Evolutionary conservation across 2,329 filamentous ascomycete genomes (phyloP).

Genomic region (Onygenales sp.): DNA sequence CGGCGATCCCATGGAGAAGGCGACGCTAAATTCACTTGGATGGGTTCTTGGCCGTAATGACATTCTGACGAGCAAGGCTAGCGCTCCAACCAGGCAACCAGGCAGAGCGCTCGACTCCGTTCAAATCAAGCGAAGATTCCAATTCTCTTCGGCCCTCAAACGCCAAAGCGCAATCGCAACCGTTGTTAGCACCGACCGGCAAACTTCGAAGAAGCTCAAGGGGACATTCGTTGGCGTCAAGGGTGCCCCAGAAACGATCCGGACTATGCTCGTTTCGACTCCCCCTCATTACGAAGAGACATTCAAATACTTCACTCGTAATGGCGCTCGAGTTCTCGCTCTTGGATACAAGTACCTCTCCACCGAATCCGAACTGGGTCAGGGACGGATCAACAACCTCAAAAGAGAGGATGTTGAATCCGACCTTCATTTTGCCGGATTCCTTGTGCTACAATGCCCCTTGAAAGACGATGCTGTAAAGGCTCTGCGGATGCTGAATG

Average conservation of each 20-base stretch:
- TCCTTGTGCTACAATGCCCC: constrained; percentile 89
- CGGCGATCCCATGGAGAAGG: constrained; percentile 98
- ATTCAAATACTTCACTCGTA: constrained; percentile 94
- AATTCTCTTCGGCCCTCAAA: constrained; percentile 94
- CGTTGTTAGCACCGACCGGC: constrained; percentile 60
- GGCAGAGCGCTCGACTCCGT: constrained; percentile 57
- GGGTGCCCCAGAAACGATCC: constrained; percentile 93
- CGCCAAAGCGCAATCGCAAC: constrained; percentile 90
- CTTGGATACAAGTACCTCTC: constrained; percentile 90
- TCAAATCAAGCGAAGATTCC: constrained; percentile 92
- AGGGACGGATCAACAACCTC: constrained; percentile 80
- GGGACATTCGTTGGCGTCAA: constrained; percentile 93
- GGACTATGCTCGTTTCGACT: constrained; percentile 76
- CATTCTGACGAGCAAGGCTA: constrained; percentile 58
- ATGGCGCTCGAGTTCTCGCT: constrained; percentile 86
- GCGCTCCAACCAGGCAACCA: constrained; percentile 31
- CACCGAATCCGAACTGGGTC: constrained; percentile 68
- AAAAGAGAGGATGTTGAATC: constrained; percentile 88
- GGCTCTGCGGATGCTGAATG: constrained; percentile 92
- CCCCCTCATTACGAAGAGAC: constrained; percentile 93
- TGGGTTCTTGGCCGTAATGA: constrained; percentile 92
- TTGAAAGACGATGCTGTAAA: constrained; percentile 94
- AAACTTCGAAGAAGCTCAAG: constrained; percentile 64
- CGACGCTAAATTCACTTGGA: constrained; percentile 76
- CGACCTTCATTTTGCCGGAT: constrained; percentile 80